phyloP scores from a whole-genome alignment of 345 rosid genomes.

The Pugionium dolabratum region DNA sequence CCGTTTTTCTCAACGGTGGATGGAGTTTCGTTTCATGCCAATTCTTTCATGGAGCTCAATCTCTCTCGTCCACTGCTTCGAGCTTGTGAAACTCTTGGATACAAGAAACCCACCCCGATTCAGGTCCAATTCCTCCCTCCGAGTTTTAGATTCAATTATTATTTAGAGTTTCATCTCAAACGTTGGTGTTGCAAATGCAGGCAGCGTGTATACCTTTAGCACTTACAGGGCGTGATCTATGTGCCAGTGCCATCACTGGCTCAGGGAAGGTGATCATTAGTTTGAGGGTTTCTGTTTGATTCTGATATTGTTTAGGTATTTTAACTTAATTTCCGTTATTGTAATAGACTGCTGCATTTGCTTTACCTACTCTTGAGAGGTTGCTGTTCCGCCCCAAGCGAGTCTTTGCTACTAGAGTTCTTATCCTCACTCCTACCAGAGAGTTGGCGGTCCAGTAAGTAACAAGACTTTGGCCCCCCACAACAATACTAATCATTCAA shows the following conservation, averaged over 20 bases:
- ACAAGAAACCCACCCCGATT: constrained; percentile 88
- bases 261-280: constrained; percentile 77
- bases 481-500: background rate
- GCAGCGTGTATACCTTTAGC: constrained; percentile 93
- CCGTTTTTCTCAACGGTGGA: constrained; percentile 68
- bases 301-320: constrained; percentile 6
- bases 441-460: constrained; percentile 96
- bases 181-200: constrained; percentile 42
- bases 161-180: background rate
- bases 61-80: constrained; percentile 89
- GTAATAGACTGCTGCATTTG: constrained; percentile 87
- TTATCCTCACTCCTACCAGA: constrained; percentile 91
- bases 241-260: constrained; percentile 97
- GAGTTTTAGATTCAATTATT: background rate
- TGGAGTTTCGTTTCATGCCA: constrained; percentile 79
- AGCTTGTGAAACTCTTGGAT: constrained; percentile 90
- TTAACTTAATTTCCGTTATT: constrained; percentile 10
- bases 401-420: constrained; percentile 76
- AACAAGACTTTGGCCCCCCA: background rate
- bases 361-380: constrained; percentile 92
- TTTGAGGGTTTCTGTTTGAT: background rate
- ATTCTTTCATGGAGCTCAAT: constrained; percentile 86
- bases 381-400: constrained; percentile 84
- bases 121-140: constrained; percentile 51
- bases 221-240: constrained; percentile 88